Conservation (phyloP, 441 rosid genomes). For the Isatis lusitanica region DNA sequence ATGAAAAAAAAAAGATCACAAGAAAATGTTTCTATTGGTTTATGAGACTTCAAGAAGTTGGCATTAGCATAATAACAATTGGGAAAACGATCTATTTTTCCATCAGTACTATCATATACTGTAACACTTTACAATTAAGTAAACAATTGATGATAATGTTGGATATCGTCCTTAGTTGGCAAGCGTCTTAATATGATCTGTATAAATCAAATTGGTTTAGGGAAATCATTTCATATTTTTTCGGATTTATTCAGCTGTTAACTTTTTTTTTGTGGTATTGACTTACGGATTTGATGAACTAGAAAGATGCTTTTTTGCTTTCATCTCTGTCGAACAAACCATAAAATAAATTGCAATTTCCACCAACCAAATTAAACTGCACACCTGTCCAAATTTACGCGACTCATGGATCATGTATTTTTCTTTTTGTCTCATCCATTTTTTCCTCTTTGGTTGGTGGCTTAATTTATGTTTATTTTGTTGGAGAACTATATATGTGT, state of each 20-base stretch:
- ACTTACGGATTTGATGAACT: slow-evolving; percentile 3
- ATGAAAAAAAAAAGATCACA: too few species aligned
- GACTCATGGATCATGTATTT: slow-evolving; percentile 15
- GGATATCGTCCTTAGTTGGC: slow-evolving; percentile 14
- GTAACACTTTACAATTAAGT: too few species aligned
- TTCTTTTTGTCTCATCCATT: too few species aligned
- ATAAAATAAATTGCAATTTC: slow-evolving; percentile 7
- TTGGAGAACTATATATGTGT: not conserved
- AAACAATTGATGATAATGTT: not conserved
- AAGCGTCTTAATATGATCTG: not conserved
- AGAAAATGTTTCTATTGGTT: too few species aligned
- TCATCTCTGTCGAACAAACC: slow-evolving; percentile 12
- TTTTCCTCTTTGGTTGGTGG: too few species aligned
- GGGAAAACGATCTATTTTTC: too few species aligned
- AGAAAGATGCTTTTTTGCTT: not conserved
- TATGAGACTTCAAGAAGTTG: too few species aligned
- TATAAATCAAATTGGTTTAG: not conserved
- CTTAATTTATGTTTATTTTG: not conserved
- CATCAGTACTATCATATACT: too few species aligned
- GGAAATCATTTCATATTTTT: slow-evolving; percentile 5
- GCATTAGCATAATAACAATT: too few species aligned
- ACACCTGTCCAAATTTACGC: slow-evolving; percentile 2
- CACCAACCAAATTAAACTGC: slow-evolving; percentile 21
- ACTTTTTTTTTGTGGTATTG: not conserved
- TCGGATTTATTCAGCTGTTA: slow-evolving; percentile 20